Evolutionary conservation across 352 stramenopile species (phyloP).

Genomic region (Globisporangium apiculatum): DNA sequence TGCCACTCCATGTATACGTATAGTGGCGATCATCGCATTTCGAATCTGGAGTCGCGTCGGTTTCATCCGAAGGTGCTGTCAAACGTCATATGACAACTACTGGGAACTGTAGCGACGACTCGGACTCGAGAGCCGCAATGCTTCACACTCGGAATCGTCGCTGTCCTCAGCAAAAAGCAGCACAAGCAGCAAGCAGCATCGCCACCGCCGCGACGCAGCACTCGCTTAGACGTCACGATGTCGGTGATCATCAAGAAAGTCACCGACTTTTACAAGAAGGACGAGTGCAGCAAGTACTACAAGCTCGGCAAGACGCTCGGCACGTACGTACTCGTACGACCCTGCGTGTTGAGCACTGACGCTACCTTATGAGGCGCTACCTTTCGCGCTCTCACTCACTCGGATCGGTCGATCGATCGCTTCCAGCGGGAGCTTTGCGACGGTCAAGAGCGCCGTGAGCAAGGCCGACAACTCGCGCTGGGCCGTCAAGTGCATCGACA

Average conservation of each 20-base stretch:
- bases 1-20: no score
- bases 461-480: constrained; percentile 72
- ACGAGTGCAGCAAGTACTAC: constrained; percentile 87
- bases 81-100: no score
- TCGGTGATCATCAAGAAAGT: constrained; percentile 82
- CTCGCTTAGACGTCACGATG: constrained; percentile 20
- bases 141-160: no score
- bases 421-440: constrained; percentile 74
- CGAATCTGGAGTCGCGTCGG: no score
- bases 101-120: no score
- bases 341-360: not conserved
- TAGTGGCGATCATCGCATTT: no score
- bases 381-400: not conserved
- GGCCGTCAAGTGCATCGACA: constrained; percentile 85
- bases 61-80: no score
- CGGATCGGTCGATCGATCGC: not conserved
- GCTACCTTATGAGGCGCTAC: not conserved
- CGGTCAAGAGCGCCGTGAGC: constrained; percentile 75
- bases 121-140: no score
- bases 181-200: constrained; percentile 1
- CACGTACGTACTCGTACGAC: constrained; percentile 47
- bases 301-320: constrained; percentile 85
- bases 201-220: not conserved
- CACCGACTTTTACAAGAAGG: constrained; percentile 85
- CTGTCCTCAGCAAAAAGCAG: not conserved